Conservation (phyloP, 768 basidiomycete species). For the Kondoa malvinella region DNA sequence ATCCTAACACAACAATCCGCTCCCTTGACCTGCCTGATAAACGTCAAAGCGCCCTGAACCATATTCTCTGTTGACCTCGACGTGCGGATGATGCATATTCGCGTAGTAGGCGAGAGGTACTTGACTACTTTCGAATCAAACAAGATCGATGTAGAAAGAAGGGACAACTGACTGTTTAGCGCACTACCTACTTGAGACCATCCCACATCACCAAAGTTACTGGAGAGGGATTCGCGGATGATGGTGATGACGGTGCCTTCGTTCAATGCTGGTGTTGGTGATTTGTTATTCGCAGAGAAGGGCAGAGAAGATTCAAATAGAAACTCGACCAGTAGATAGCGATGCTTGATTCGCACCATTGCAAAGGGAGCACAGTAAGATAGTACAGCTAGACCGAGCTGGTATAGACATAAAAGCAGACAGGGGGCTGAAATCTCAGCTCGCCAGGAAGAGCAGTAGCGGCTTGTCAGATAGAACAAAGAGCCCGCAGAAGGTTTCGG, state of each 20-base stretch:
- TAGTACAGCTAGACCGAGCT: neutral
- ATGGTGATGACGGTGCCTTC: constrained; percentile 20
- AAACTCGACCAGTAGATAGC: constrained; percentile 24
- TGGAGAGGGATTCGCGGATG: constrained; percentile 20
- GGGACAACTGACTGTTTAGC: constrained; percentile 19
- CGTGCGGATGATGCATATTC: constrained; percentile 23
- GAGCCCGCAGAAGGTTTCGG: too few relatives aligned
- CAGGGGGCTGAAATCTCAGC: too few relatives aligned
- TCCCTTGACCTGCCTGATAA: constrained; percentile 21
- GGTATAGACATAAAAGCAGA: too few relatives aligned
- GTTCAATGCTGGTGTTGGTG: constrained; percentile 1
- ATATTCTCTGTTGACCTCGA: constrained; percentile 20
- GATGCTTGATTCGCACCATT: constrained; percentile 25
- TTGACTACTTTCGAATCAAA: constrained; percentile 20
- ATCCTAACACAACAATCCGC: constrained; percentile 16
- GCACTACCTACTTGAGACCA: constrained; percentile 24
- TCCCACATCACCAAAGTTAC: constrained; percentile 26
- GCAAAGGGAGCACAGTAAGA: neutral
- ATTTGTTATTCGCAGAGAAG: constrained; percentile 10
- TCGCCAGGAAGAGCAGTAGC: too few relatives aligned
- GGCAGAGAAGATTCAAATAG: constrained; percentile 21
- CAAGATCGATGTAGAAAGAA: neutral
- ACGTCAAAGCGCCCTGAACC: constrained; percentile 24
- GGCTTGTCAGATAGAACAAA: too few relatives aligned
- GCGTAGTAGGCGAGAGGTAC: constrained; percentile 23